Base-by-base conservation (phyloP, 2,329 filamentous ascomycete species). In the Penicillium sp. region DNA sequence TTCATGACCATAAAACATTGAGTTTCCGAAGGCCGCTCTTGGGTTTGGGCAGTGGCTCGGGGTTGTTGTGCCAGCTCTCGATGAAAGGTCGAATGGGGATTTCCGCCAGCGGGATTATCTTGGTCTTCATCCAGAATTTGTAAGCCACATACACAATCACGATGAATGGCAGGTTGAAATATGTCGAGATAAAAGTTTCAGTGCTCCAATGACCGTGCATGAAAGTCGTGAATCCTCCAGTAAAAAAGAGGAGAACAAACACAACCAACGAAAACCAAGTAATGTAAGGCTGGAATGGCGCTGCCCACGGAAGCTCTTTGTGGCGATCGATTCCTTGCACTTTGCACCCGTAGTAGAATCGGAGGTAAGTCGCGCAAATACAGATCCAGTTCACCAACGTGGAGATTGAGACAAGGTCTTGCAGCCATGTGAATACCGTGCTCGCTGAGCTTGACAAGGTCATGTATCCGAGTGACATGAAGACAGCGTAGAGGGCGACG, bases 361-460 rank as follows among this genome's bases (percentile, higher is more conserved):
- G 77, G 1, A 83, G 65, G 64, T 81, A 83, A 16, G 81, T 76
- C 47, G 82, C 71, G 46, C 75, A 77, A 66, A 88, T 86, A 58
- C 80, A 79, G 2, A 81, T 76, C 86, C 86, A 89, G 48, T 80
- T 83, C 56, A 89, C 58, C n/a, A 68, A 40, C 0, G 63, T 65
- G 0, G 59, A 56, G 29, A 67, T 63, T 1, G 64, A 62, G 4
- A 79, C 83, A 55, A 89, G 83, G 72, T 87, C 86, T 55, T 88
- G 77, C 31, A 89, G 74, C 86, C 86, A 89, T 71, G 78, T 76
- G 68, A 89, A 89, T n/a, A 86, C 86, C 2, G 76, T 69, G 3
- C 75, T 76, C 11, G 84, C 85, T 42, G 71, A 75, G 34, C 75
- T 62, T 7, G 82, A 85, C 8, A 87, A 72, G 71, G 86, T 87